Evolutionary conservation across 495 filamentous ascomycete genomes (phyloP), one percentile per base, ranked within the genome.

Genomic region (Penicillium paradoxum): DNA sequence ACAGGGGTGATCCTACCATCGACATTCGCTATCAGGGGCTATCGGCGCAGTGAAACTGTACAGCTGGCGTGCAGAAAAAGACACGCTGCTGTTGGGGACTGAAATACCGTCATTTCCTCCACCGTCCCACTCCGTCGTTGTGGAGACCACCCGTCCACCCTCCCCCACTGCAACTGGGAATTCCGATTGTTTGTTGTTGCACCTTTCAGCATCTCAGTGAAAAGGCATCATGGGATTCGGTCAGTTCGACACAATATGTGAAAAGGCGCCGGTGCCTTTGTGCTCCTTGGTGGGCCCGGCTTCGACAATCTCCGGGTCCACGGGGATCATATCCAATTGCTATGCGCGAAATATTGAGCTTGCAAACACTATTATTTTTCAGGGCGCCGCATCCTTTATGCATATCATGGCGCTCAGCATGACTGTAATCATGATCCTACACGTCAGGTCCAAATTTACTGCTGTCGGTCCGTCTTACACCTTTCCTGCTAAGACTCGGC

Each of bases 291-390:
- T 99, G 52, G 93, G 88, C 59, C 71, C 83, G 60, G 72, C 77
- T 8, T 81, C 74, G 22, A 55, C 78, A 37, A 83, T 91, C 59
- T 78, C 84, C 41, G 83, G 83, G 59, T 73, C 77, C 52, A 78
- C 83, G 25, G 91, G 91, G 47, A 91, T 96, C 57, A 87, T 95
- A 64, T 81, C 93, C 46, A 82, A 83, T 64, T 99, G 93, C 76
- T 97, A 91, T 74, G 88, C 93, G 56, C 86, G 93, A 42, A 95
- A 91, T 64, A 90, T 99, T 66, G 91, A 96, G 67, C 69, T 97
- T 58, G 93, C 93, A 54, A 99, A 99, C 70, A 97, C 93, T 9
- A 89, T 97, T 71, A 97, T 99, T 59, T 99, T 99, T 67, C 83
- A 97, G 71, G 89, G 88, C 66, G 93, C 91, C 13, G 83, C 90